Base-by-base conservation (phyloP, 306 rosid species). In the Erythrophleum fordii region DNA sequence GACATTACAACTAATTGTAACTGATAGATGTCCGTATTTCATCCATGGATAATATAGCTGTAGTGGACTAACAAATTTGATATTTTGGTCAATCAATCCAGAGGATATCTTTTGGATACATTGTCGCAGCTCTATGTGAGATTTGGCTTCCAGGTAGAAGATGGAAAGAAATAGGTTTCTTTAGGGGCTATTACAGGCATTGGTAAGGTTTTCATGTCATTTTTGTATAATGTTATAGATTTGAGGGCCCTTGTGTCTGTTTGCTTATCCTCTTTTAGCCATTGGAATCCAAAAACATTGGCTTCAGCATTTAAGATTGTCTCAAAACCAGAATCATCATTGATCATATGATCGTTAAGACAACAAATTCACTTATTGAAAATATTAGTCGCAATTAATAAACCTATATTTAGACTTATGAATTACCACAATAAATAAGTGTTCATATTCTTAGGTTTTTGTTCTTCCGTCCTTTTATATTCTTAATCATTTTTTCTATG, bases 81-180 rank as follows among this genome's bases (percentile, higher is more conserved):
- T 34, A 72, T 55, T 51, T 16, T 75, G 49, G 55, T 75, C 79
- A 65, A 67, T 64, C 76, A 22, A 71, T 86, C 82, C 90, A 95
- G 97, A 90, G 98, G 85, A 95, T 95, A 79, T 87, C 97, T 72
- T 78, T 91, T 76, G 98, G 97, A 78, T 95, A 92, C 75, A 59
- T 91, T 11, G 85, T 83, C 64, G 95, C 94, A 12, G 97, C 95
- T 85, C 78, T 92, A 52, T 92, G 97, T 17, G 94, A 95, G 86
- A 95, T 95, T 45, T 95, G 97, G 95, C 86, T 95, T 75, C 84
- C 97, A 39, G 53, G 73, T 74, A 60, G 78, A 2, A 86, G 76
- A 26, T 56, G 80, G 81, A 77, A 84, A 78, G 86, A 88, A 83
- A 26, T 49, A 4, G 83, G 85, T 46, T 70, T 86, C 77, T 56